Base-by-base conservation (phyloP, 805 yeast genomes). In the Hanseniaspora taiwanica region DNA sequence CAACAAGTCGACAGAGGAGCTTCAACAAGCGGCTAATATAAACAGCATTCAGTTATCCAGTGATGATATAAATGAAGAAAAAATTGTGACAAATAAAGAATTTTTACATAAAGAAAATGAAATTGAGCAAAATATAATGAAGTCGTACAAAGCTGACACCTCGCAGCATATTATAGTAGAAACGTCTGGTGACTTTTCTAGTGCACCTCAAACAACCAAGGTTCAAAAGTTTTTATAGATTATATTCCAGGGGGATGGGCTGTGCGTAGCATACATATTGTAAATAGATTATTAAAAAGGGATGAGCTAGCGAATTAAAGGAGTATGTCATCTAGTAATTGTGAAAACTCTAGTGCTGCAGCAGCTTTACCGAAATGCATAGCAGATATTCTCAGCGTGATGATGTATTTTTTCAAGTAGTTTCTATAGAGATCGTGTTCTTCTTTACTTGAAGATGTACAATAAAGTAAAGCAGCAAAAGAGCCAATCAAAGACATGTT, bases 401-500 rank as follows among this genome's bases (percentile, higher is more conserved):
- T 76, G 43, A 93, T 66, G 57, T 82, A 87, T 48, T 79, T 81
- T 51, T 74, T 73, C 21, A 87, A 69, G 46, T 78, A 78, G 46
- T 76, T 81, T 49, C 74, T 70, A 58, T 73, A 84, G 37, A 70
- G 64, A 32, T 64, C 64, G 0, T 80, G 70, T 51, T 85, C 95
- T 40, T 77, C 83, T 14, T 69, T 58, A 0, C 71, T 51, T 7
- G 67, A 56, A 1, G 91, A 64, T 0, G 95, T 81, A 13, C 79
- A 78, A 50, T 71, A 82, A 40, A 87, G 60, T 10, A 87, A 64
- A 0, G 93, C 78, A 0, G 95, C 94, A 66, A 87, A 87, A 0
- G 89, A 74, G 2, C 95, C 96, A 31, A 86, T 83, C 27, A 83
- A 60, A 6, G 94, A 76, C 46, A 87, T 74, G 52, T 83, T 84